Evolutionary conservation across 208 protist genomes (phyloP).

Genomic region (Acanthamoeba royreba): DNA sequence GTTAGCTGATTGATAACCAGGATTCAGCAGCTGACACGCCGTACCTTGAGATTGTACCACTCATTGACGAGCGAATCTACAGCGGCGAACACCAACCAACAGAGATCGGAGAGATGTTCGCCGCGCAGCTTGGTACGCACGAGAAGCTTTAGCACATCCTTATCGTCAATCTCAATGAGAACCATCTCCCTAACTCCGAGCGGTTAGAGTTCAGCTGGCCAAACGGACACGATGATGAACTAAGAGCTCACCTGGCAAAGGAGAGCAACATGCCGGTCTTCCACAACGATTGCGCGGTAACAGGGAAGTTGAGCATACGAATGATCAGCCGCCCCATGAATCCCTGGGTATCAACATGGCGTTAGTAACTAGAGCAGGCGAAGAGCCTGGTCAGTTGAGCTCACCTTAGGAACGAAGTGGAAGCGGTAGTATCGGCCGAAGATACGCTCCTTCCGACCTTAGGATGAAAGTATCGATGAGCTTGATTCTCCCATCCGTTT

Average conservation of each 20-base stretch:
- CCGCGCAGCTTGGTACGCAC: neutral
- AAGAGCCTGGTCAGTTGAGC: too few species aligned
- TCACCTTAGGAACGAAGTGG: neutral
- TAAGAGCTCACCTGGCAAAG: neutral
- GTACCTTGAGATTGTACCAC: neutral
- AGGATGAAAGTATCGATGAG: too few species aligned
- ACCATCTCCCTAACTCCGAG: neutral
- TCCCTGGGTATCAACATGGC: too few species aligned
- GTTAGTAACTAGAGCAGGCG: too few species aligned
- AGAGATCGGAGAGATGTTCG: neutral
- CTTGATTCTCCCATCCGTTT: too few species aligned
- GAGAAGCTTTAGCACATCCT: neutral
- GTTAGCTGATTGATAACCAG: too few species aligned
- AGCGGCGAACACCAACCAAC: neutral
- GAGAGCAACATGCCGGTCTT: neutral
- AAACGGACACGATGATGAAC: neutral
- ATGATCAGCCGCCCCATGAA: constrained; percentile 29
- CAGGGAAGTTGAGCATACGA: neutral
- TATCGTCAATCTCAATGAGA: neutral
- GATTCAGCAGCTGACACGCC: too few species aligned
- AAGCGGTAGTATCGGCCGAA: neutral
- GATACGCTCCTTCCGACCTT: neutral
- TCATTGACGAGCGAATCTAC: constrained; percentile 26
- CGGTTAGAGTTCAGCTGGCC: neutral
- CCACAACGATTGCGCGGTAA: neutral